A percentile compares a stretch with the other conserved stretches of the same genome.
phyloP scores from a whole-genome alignment of 768 basidiomycete species.

The Nidularia sp. region DNA sequence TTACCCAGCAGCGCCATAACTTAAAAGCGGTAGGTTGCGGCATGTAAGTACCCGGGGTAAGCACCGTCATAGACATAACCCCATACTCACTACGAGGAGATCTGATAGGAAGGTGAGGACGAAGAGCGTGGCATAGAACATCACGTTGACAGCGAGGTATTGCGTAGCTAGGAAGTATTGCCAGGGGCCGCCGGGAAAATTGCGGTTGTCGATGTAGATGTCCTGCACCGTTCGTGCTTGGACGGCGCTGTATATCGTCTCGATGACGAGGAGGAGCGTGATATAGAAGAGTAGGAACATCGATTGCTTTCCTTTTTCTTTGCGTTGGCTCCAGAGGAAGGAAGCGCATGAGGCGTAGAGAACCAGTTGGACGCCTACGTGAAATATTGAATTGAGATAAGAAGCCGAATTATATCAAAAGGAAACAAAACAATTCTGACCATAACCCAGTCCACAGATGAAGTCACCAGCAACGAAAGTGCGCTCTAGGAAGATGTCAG shows the following conservation, averaged over 20 bases:
- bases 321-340: constrained; percentile 32
- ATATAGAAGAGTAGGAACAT: constrained; percentile 33
- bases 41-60: not conserved
- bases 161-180: constrained; percentile 36
- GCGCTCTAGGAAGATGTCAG: constrained; percentile 30
- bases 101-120: constrained; percentile 38
- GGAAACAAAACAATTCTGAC: constrained; percentile 11
- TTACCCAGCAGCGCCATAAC: constrained; percentile 46
- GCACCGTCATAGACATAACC: not conserved
- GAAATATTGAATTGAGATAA: not conserved
- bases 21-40: constrained; percentile 5
- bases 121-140: constrained; percentile 38
- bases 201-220: constrained; percentile 37
- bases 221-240: constrained; percentile 35
- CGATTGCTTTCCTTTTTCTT: constrained; percentile 16
- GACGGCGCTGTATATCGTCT: constrained; percentile 31
- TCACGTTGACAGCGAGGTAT: constrained; percentile 35
- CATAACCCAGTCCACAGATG: constrained; percentile 35
- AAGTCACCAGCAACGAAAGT: constrained; percentile 39
- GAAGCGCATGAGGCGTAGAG: constrained; percentile 28
- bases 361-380: constrained; percentile 32
- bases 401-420: not conserved
- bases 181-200: constrained; percentile 41
- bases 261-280: constrained; percentile 28
- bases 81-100: constrained; percentile 31